Evolutionary conservation across 2,329 filamentous ascomycete species (phyloP).

Genomic region (Claviceps sp.): DNA sequence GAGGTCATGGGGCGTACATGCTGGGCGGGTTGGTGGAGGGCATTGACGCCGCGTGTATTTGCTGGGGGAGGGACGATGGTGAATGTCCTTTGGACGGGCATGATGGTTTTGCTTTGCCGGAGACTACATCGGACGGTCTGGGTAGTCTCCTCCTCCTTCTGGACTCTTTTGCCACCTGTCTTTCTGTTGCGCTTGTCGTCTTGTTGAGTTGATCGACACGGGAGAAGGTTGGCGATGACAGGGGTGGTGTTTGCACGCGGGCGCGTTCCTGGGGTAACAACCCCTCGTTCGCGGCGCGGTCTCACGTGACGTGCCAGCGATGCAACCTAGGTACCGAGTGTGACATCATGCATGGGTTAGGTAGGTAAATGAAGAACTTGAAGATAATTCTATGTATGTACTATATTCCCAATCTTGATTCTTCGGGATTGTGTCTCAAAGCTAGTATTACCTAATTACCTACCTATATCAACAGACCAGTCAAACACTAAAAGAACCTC

Average conservation of each 20-base stretch:
- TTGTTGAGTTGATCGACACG: not conserved
- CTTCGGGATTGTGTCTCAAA: too few species aligned
- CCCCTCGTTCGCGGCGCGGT: not conserved
- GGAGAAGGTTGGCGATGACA: not conserved
- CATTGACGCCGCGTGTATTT: not conserved
- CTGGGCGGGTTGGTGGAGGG: not conserved
- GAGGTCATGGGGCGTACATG: constrained; percentile 23
- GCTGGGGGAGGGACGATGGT: constrained; percentile 25
- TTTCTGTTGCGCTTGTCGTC: not conserved
- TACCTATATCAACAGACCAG: too few species aligned
- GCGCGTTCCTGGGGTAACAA: not conserved
- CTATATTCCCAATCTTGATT: too few species aligned
- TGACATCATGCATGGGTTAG: not conserved
- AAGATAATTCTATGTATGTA: too few species aligned
- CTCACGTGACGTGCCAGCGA: not conserved
- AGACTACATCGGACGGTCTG: constrained; percentile 1
- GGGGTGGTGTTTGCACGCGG: not conserved
- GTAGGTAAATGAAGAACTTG: not conserved
- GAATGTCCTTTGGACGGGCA: constrained; percentile 30
- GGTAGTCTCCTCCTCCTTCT: not conserved
- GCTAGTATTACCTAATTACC: too few species aligned
- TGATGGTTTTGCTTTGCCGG: constrained; percentile 12
- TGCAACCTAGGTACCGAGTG: too few species aligned
- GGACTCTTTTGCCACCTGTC: not conserved
- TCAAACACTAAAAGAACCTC: not conserved